Percentiles rank a stretch among this genome's conserved stretches.
phyloP scores from a whole-genome alignment of 805 yeast genomes.

The Jamesozyma jinghongensis region DNA sequence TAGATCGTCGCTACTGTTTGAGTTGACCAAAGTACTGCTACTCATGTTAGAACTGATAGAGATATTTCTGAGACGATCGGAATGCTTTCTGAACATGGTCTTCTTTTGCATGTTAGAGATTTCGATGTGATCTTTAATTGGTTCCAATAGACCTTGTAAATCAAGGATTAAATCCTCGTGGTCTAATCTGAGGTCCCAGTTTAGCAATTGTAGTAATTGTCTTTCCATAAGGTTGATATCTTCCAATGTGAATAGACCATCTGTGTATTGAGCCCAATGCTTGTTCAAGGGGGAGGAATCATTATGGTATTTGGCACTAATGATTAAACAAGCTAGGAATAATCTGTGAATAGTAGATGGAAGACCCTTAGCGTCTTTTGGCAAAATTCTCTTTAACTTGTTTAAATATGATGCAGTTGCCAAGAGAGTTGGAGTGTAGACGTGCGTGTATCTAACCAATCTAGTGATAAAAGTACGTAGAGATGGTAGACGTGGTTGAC shows the following conservation, averaged over 20 bases:
- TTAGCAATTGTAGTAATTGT: constrained; percentile 55
- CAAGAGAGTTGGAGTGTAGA: constrained; percentile 72
- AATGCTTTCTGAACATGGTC: constrained; percentile 5
- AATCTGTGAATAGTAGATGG: constrained; percentile 77
- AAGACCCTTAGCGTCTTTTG: constrained; percentile 63
- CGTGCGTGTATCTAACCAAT: constrained; percentile 65
- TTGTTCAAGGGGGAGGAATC: constrained; percentile 70
- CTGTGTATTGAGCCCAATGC: constrained; percentile 75
- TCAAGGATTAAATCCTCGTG: constrained; percentile 59
- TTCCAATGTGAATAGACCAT: constrained; percentile 55
- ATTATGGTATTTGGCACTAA: constrained; percentile 66
- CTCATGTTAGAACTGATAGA: constrained; percentile 8
- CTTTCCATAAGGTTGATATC: constrained; percentile 78
- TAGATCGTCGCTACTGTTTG: no score
- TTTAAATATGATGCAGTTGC: constrained; percentile 62
- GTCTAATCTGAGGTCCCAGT: constrained; percentile 64
- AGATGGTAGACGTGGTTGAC: constrained; percentile 39
- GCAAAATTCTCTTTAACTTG: constrained; percentile 50
- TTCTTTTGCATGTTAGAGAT: constrained; percentile 21
- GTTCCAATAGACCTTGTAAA: constrained; percentile 62
- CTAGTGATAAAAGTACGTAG: constrained; percentile 65
- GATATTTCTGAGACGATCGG: constrained; percentile 1
- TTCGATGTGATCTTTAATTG: constrained; percentile 49
- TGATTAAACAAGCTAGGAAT: constrained; percentile 61
- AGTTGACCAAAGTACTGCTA: not conserved